Evolutionary conservation across 2,329 filamentous ascomycete species (phyloP).

Genomic region (Colletotrichum zoysiae): DNA sequence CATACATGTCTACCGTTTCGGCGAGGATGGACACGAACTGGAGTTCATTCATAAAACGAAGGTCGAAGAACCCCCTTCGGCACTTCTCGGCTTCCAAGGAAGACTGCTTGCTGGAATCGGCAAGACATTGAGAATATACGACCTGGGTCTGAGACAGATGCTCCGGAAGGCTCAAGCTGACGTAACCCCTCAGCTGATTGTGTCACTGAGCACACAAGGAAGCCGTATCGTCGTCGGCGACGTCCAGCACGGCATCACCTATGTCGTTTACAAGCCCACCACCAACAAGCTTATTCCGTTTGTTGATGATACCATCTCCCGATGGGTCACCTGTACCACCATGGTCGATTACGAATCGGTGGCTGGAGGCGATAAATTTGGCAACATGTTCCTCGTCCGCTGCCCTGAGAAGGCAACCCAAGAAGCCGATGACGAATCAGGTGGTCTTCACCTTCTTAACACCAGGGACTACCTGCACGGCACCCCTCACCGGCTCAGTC

Average conservation of each 20-base stretch:
- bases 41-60: slow-evolving; percentile 98
- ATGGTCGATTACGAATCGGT: slow-evolving; percentile 99
- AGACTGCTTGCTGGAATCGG: slow-evolving; percentile 89
- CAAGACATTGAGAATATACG: slow-evolving; percentile 85
- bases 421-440: slow-evolving; percentile 91
- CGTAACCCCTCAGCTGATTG: slow-evolving; percentile 84
- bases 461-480: slow-evolving; percentile 92
- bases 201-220: slow-evolving; percentile 89
- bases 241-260: slow-evolving; percentile 91
- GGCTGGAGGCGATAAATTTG: slow-evolving; percentile 96
- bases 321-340: slow-evolving; percentile 90
- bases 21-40: slow-evolving; percentile 86
- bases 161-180: slow-evolving; percentile 91
- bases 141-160: slow-evolving; percentile 92
- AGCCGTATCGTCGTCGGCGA: slow-evolving; percentile 93
- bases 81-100: slow-evolving; percentile 94
- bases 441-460: slow-evolving; percentile 90
- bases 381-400: slow-evolving; percentile 93
- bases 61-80: slow-evolving; percentile 87
- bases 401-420: slow-evolving; percentile 88
- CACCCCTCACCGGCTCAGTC: slow-evolving; percentile 83
- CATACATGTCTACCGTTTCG: slow-evolving; percentile 92
- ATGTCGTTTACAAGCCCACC: slow-evolving; percentile 91
- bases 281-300: slow-evolving; percentile 95
- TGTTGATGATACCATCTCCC: slow-evolving; percentile 86